Conservation (phyloP, 345 rosid genomes). For the Populus deltoides region DNA sequence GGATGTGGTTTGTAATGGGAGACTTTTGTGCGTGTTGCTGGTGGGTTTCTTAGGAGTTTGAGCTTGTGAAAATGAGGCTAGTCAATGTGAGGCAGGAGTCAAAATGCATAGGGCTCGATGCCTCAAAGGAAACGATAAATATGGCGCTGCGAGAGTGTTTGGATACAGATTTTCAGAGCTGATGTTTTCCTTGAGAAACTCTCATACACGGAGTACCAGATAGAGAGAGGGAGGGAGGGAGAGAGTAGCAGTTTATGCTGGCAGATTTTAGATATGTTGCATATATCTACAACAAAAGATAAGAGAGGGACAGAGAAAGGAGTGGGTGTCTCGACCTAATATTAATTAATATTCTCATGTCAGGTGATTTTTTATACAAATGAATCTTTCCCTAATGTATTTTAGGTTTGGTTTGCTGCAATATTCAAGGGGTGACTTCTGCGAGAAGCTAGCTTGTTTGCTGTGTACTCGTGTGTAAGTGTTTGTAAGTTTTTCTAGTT, state of each 20-base stretch:
- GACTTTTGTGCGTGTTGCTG: not conserved
- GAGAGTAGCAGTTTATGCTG: conserved; percentile 6
- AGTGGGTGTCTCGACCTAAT: not conserved
- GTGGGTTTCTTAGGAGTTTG: conserved; percentile 26
- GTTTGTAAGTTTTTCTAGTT: not conserved
- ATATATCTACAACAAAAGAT: not conserved
- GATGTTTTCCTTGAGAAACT: conserved; percentile 9
- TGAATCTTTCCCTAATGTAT: not conserved
- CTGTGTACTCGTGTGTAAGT: not conserved
- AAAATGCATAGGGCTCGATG: conserved; percentile 40
- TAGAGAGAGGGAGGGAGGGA: not conserved
- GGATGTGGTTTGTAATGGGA: conserved; percentile 1
- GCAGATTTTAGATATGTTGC: conserved; percentile 2
- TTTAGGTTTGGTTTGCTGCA: not conserved
- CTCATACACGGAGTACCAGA: not conserved
- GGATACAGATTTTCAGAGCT: conserved; percentile 7
- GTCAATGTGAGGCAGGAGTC: conserved; percentile 37
- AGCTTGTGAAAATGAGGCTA: conserved; percentile 27
- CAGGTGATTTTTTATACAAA: not conserved
- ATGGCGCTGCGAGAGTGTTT: conserved; percentile 17
- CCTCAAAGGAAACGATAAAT: conserved; percentile 17
- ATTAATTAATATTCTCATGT: not conserved
- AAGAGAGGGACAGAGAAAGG: not conserved
- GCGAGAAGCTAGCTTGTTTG: not conserved
- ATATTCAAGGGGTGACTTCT: not conserved